phyloP scores from a whole-genome alignment of 768 basidiomycete genomes.

The Kwoniella europaea region DNA sequence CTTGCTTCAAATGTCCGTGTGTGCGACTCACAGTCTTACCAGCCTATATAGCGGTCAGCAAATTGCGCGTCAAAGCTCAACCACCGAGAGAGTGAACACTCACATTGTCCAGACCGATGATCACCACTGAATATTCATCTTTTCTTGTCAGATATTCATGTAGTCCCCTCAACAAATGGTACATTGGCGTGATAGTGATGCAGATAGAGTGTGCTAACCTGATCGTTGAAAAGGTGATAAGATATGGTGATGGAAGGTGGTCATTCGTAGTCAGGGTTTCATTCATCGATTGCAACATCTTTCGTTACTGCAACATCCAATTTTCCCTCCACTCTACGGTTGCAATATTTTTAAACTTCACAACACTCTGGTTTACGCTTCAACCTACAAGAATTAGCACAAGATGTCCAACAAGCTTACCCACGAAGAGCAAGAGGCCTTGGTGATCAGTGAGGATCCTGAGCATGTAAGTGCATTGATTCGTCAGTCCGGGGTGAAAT shows the following conservation, averaged over 20 bases:
- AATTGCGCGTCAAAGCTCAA: slow-evolving; percentile 3
- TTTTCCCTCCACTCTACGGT: neutral
- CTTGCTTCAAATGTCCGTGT: neutral
- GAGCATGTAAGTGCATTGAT: slow-evolving; percentile 60
- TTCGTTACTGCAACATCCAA: neutral
- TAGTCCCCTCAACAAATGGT: slow-evolving; percentile 89
- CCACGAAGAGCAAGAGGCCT: slow-evolving; percentile 39
- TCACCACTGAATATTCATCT: slow-evolving; percentile 89
- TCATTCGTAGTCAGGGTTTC: neutral
- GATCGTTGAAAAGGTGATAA: neutral
- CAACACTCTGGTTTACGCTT: neutral
- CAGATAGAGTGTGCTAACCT: neutral
- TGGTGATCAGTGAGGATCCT: slow-evolving; percentile 55
- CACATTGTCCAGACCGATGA: slow-evolving; percentile 69
- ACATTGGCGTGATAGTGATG: slow-evolving; percentile 64
- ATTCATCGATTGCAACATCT: slow-evolving; percentile 7
- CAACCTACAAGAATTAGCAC: neutral
- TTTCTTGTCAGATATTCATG: slow-evolving; percentile 84
- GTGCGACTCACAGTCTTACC: slow-evolving; percentile 48
- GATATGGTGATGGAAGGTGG: too few species aligned
- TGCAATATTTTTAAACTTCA: slow-evolving; percentile 16
- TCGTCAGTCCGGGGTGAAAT: neutral
- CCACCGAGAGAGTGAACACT: slow-evolving; percentile 17
- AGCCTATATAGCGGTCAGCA: slow-evolving; percentile 29
- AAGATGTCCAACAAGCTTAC: slow-evolving; percentile 23